Evolutionary conservation across 1,139 yeast genomes (phyloP).

Genomic region (Geotrichum australiense): DNA sequence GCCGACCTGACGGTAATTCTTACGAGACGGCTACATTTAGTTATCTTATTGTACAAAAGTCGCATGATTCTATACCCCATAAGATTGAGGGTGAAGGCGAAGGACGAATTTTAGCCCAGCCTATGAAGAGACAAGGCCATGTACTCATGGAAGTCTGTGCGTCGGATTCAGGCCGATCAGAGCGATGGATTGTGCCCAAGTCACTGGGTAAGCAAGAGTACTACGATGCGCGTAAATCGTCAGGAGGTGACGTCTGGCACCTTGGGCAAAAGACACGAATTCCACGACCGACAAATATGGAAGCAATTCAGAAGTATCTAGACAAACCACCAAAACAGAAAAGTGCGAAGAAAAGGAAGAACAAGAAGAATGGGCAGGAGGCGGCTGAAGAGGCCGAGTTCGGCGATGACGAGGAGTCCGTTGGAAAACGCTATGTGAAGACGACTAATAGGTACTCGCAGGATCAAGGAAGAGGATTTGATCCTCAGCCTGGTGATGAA

Average conservation of each 20-base stretch:
- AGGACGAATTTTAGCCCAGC: slow-evolving; percentile 63
- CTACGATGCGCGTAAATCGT: slow-evolving; percentile 84
- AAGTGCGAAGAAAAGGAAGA: slow-evolving; percentile 15
- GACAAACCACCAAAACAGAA: slow-evolving; percentile 18
- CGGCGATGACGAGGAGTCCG: slow-evolving; percentile 5
- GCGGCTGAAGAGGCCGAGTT: slow-evolving; percentile 5
- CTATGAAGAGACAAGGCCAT: slow-evolving; percentile 75
- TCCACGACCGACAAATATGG: slow-evolving; percentile 4
- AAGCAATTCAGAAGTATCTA: slow-evolving; percentile 10
- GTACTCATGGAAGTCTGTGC: slow-evolving; percentile 76
- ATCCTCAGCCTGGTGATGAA: no score
- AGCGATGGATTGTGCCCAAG: slow-evolving; percentile 82
- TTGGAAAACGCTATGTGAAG: slow-evolving; percentile 9
- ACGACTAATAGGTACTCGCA: slow-evolving; percentile 11
- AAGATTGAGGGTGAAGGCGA: neutral
- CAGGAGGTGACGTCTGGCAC: slow-evolving; percentile 87
- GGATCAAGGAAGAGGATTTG: no score
- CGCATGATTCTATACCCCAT: neutral
- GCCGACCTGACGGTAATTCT: slow-evolving; percentile 68
- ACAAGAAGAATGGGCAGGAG: slow-evolving; percentile 16
- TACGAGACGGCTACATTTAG: slow-evolving; percentile 70
- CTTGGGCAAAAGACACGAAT: slow-evolving; percentile 61
- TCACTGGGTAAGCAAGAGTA: slow-evolving; percentile 68
- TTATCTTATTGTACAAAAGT: slow-evolving; percentile 65
- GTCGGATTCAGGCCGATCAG: slow-evolving; percentile 60